Evolutionary conservation across 305 asterid genomes (phyloP).

Genomic region (Caryopteris hybrid): DNA sequence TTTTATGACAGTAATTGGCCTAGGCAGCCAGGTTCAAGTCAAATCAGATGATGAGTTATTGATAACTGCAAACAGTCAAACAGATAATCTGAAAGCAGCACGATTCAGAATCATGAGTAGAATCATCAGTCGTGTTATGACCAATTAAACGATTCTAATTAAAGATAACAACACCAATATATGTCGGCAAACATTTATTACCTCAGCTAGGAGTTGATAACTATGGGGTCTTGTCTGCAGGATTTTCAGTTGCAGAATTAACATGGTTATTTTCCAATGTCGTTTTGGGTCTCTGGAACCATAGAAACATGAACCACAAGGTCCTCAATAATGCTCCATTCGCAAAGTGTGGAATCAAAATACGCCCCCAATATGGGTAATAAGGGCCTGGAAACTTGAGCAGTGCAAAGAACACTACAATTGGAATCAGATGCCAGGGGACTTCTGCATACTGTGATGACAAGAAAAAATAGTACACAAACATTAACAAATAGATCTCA

Average conservation of each 20-base stretch:
- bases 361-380: constrained; percentile 95
- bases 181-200: constrained; percentile 7
- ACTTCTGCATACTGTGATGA: constrained; percentile 57
- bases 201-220: constrained; percentile 31
- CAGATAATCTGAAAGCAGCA: neutral
- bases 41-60: neutral
- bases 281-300: constrained; percentile 54
- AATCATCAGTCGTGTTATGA: neutral
- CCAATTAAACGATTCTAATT: neutral
- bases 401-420: constrained; percentile 52
- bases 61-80: neutral
- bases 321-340: constrained; percentile 81
- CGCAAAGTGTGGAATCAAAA: constrained; percentile 82
- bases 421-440: constrained; percentile 83
- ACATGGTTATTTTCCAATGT: constrained; percentile 25
- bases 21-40: neutral
- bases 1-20: neutral
- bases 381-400: constrained; percentile 87
- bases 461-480: constrained; percentile 13
- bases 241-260: constrained; percentile 19
- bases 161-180: neutral
- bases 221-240: constrained; percentile 20
- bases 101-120: neutral
- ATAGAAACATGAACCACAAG: constrained; percentile 66
- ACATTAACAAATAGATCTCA: constrained; percentile 1